Percentiles rank a stretch among this genome's conserved stretches.
Evolutionary conservation across 1,139 yeast species (phyloP).

Genomic region (Suhomyces yuchorum): DNA sequence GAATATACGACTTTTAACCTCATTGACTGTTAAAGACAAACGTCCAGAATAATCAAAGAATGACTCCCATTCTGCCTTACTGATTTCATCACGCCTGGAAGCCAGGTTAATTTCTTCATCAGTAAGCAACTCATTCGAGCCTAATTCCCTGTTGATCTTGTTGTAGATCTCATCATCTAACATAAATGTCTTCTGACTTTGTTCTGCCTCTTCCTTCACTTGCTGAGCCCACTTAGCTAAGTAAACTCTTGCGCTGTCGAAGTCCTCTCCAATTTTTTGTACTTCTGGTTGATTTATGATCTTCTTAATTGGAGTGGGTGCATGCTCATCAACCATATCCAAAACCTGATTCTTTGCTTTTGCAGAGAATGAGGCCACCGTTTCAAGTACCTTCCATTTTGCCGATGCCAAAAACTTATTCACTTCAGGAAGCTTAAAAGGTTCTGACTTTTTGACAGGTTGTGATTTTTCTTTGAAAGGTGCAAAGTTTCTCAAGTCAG

Average conservation of each 20-base stretch:
- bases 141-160: slow-evolving; percentile 68
- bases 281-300: slow-evolving; percentile 80
- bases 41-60: slow-evolving; percentile 82
- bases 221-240: slow-evolving; percentile 97
- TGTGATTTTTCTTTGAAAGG: slow-evolving; percentile 48
- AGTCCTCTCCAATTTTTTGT: slow-evolving; percentile 78
- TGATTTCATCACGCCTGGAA: slow-evolving; percentile 66
- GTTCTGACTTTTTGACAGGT: slow-evolving; percentile 18
- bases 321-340: slow-evolving; percentile 63
- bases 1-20: slow-evolving; percentile 78
- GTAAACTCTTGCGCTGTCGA: slow-evolving; percentile 88
- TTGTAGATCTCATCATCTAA: slow-evolving; percentile 63
- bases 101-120: slow-evolving; percentile 61
- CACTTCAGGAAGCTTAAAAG: slow-evolving; percentile 42
- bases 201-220: slow-evolving; percentile 90
- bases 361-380: slow-evolving; percentile 80
- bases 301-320: slow-evolving; percentile 64
- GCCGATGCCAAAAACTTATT: slow-evolving; percentile 61
- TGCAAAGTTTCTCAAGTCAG: slow-evolving; percentile 75
- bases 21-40: slow-evolving; percentile 67
- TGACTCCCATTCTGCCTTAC: slow-evolving; percentile 77
- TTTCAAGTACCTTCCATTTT: slow-evolving; percentile 84
- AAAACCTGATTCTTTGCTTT: slow-evolving; percentile 62
- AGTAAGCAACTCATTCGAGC: slow-evolving; percentile 58
- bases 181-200: slow-evolving; percentile 59